Evolutionary conservation across 2,329 filamentous ascomycete species (phyloP).

Genomic region (Escovopsis sp.): DNA sequence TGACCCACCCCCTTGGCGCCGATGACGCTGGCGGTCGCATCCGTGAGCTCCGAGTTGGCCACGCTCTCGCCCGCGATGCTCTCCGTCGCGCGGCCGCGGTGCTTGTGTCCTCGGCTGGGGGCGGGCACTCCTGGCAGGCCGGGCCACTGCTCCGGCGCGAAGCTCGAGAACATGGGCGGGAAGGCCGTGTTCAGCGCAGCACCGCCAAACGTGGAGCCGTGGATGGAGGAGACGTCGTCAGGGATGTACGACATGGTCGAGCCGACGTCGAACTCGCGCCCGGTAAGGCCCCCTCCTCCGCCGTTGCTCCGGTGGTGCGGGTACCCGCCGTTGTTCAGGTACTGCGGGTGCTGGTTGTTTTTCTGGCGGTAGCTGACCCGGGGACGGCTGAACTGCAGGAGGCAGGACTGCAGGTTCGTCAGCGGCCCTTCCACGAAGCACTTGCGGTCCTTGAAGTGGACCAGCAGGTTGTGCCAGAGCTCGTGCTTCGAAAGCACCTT

Average conservation of each 20-base stretch:
- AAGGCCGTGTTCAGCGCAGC: slow-evolving; percentile 61
- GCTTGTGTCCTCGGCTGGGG: slow-evolving; percentile 49
- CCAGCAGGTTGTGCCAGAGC: slow-evolving; percentile 85
- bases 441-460: slow-evolving; percentile 94
- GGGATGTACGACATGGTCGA: slow-evolving; percentile 93
- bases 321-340: slow-evolving; percentile 28
- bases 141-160: slow-evolving; percentile 79
- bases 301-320: slow-evolving; percentile 26
- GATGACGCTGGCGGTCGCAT: slow-evolving; percentile 64
- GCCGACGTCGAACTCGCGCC: slow-evolving; percentile 54
- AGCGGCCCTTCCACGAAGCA: slow-evolving; percentile 92
- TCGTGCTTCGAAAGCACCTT: slow-evolving; percentile 97
- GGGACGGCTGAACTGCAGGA: slow-evolving; percentile 87
- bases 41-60: slow-evolving; percentile 78
- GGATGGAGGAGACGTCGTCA: slow-evolving; percentile 91
- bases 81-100: slow-evolving; percentile 50
- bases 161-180: slow-evolving; percentile 89
- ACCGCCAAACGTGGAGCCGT: slow-evolving; percentile 79
- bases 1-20: slow-evolving; percentile 62
- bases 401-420: slow-evolving; percentile 86
- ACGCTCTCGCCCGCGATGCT: slow-evolving; percentile 87
- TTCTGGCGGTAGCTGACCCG: slow-evolving; percentile 89
- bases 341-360: slow-evolving; percentile 58
- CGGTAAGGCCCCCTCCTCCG: slow-evolving; percentile 19
- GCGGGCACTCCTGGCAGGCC: slow-evolving; percentile 50